Evolutionary conservation across 768 basidiomycete genomes (phyloP).

Genomic region (Nidularia pulvinata): DNA sequence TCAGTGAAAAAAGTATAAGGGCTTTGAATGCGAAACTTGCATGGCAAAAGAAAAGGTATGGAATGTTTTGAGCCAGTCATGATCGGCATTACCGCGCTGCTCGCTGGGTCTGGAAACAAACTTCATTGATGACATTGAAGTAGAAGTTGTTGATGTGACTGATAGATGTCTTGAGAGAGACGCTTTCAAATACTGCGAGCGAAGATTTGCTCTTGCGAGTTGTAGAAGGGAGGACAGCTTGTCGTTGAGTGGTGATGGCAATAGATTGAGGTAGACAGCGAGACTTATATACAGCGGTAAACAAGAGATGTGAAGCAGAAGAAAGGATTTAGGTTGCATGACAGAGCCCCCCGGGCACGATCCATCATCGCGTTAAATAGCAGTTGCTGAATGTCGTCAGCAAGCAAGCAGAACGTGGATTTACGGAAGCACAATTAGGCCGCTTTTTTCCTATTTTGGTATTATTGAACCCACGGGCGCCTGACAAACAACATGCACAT

Average conservation of each 20-base stretch:
- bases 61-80: slow-evolving; percentile 88
- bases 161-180: slow-evolving; percentile 3
- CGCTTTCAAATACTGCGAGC: slow-evolving; percentile 18
- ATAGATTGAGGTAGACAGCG: slow-evolving; percentile 27
- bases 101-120: slow-evolving; percentile 56
- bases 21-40: slow-evolving; percentile 33
- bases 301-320: slow-evolving; percentile 33
- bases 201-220: slow-evolving; percentile 29
- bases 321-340: slow-evolving; percentile 31
- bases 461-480: no score
- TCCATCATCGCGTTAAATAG: no score
- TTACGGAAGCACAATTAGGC: no score
- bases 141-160: neutral
- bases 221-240: slow-evolving; percentile 37
- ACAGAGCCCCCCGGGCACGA: slow-evolving; percentile 10
- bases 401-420: no score
- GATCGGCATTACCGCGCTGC: slow-evolving; percentile 73
- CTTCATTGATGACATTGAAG: slow-evolving; percentile 26
- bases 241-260: slow-evolving; percentile 20
- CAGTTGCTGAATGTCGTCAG: no score
- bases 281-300: slow-evolving; percentile 40
- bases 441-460: no score
- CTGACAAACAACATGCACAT: no score
- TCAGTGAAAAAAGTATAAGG: slow-evolving; percentile 11
- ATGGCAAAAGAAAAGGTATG: slow-evolving; percentile 80